Base-by-base conservation (phyloP, 495 filamentous ascomycete genomes). In the Pyrenula aspistea region DNA sequence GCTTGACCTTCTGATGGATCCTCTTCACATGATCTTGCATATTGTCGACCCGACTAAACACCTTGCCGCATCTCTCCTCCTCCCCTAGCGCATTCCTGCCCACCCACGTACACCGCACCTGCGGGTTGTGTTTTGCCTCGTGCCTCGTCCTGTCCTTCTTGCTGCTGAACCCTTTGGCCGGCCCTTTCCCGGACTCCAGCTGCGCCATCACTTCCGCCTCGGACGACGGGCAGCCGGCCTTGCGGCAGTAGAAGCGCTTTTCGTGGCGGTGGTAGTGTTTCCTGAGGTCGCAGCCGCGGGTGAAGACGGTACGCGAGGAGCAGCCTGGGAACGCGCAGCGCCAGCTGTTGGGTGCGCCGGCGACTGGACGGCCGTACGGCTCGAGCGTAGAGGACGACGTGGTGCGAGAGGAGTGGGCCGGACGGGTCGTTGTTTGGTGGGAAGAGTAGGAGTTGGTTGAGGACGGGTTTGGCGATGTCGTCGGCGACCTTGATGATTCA, bases 1-100 rank as follows among this genome's bases (percentile, higher is more conserved):
- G 31, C 31, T 15, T 4, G 15, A 42, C 31, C 31, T 42, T 42
- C 31, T 42, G 22, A 60, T 80, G 77, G 55, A 79, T 78, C 49
- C 76, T 58, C 49, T 72, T 64, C 15, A 80, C 74, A 68, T 80
- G 77, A 62, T 80, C 74, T 53, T 76, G 77, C 82, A 85, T 85
- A 61, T 85, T 85, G 57, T 85, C 82, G 11, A 82, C 74, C 22
- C 82, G 68, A 65, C 80, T 83, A 59, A 85, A 85, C 10, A 84
- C 70, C 53, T 80, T 65, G 12, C 72, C 75, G 61, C 82, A 85
- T 19, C 50, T 52, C 50, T 52, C 50, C 22, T 24, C 50, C 22
- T 24, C 50, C 50, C 22, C 50, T 4, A 15, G 8, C 31, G 31
- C 31, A 42, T 42, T 42, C 31, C 31, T 42, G 2, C 73, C 78